Base-by-base conservation (phyloP, 1,284 basidiomycete species). In the Polyporus tsugae region DNA sequence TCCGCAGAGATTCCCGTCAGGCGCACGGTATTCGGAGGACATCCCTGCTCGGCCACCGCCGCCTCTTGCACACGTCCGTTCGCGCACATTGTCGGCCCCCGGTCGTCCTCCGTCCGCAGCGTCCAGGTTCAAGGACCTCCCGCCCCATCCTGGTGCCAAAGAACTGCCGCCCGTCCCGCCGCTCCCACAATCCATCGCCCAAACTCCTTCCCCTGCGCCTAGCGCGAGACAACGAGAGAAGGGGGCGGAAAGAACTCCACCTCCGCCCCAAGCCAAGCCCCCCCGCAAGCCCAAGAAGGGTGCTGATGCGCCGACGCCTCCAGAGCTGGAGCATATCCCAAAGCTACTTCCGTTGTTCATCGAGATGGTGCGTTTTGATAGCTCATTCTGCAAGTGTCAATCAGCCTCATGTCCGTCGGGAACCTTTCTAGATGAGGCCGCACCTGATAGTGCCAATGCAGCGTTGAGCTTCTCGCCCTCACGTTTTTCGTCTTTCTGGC, bases 291-390 rank as follows among this genome's bases (percentile, higher is more conserved):
- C 69, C 70, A 74, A 76, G 73, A 79, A 77, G 70, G 81, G 80
- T 55, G 79, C 83, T 1, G 78, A 84, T 53, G 76, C 81, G 2
- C 80, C 94, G 52, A 87, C 89, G 72, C 89, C 92, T 61, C 97
- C 97, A 0, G 89, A 94, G 68, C 83, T 98, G 63, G 83, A 85
- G 67, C 86, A 92, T 73, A 88, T 98, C 67, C 91, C 93, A 29
- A 86, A 89, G 70, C 78, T 98, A 33, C 82, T 96, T 42, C 95
- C 96, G 1, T 75, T 98, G 36, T 98, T 98, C 78, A 87, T 93
- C 59, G 96, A 98, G 81, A 90, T 97, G 85, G 95, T 97, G 73
- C 78, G 90, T 78, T 5, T 42, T 19, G 29, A 49, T 35, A 11
- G 49, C 19, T n/a, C 29, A 35, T 46, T 13, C 0, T 36, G 13